Conservation (phyloP, 1,284 basidiomycete genomes). For the Mycena citricolor region DNA sequence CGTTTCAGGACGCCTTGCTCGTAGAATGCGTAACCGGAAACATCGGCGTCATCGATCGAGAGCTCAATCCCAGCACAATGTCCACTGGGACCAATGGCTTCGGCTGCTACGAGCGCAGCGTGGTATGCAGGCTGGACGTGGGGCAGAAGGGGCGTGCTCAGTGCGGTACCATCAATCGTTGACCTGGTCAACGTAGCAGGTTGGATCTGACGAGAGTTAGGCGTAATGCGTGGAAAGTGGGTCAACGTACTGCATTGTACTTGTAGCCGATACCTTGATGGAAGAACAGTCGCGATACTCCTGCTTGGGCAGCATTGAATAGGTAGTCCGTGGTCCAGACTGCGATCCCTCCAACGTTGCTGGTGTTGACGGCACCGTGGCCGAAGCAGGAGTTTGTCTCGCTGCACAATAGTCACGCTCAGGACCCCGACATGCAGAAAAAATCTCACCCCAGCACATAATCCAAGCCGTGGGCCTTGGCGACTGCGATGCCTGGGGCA, state of each 20-base stretch:
- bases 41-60: constrained; percentile 42
- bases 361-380: constrained; percentile 43
- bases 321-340: constrained; percentile 69
- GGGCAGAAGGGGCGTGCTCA: constrained; percentile 23
- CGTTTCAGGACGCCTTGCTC: constrained; percentile 45
- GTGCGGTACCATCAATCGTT: constrained; percentile 21
- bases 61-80: constrained; percentile 52
- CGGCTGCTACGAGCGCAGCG: constrained; percentile 26
- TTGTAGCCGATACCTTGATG: constrained; percentile 29
- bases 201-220: constrained; percentile 23
- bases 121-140: constrained; percentile 28
- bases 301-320: constrained; percentile 42
- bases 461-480: constrained; percentile 44
- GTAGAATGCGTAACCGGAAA: constrained; percentile 66
- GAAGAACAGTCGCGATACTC: constrained; percentile 24
- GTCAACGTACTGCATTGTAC: constrained; percentile 25
- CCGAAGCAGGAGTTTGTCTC: constrained; percentile 14
- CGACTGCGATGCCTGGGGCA: constrained; percentile 48
- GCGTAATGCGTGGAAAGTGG: not conserved
- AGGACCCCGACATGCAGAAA: constrained; percentile 44
- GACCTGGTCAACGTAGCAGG: constrained; percentile 25
- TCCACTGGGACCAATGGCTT: constrained; percentile 26
- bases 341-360: constrained; percentile 68
- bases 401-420: constrained; percentile 28
- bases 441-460: constrained; percentile 65